phyloP scores from a whole-genome alignment of 2,329 filamentous ascomycete genomes.

The Ceratocystis albifundus region DNA sequence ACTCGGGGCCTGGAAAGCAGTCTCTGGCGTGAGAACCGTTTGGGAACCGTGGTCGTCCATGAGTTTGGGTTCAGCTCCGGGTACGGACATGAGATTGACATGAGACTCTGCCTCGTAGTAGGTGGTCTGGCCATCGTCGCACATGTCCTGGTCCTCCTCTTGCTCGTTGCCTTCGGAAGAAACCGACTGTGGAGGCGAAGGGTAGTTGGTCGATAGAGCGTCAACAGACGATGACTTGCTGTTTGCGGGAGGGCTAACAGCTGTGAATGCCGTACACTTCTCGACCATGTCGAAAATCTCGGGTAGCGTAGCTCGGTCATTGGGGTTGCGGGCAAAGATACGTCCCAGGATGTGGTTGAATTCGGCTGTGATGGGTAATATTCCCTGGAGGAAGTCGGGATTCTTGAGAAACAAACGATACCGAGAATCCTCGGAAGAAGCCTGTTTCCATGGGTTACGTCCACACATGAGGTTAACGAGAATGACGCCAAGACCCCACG shows the following conservation, averaged over 20 bases:
- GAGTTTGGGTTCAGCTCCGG: not conserved
- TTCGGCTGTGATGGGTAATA: slow-evolving; percentile 80
- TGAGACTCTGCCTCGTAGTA: not conserved
- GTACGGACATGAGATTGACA: not conserved
- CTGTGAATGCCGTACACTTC: slow-evolving; percentile 60
- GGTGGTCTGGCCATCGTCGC: not conserved
- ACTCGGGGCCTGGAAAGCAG: not conserved
- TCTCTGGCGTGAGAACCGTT: not conserved
- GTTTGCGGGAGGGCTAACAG: not conserved
- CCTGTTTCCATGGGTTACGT: slow-evolving; percentile 97
- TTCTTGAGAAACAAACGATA: slow-evolving; percentile 84
- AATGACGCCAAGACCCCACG: slow-evolving; percentile 97
- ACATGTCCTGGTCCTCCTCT: not conserved
- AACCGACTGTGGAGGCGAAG: slow-evolving; percentile 29
- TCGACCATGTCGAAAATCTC: slow-evolving; percentile 69
- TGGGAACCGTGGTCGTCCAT: too few relatives aligned
- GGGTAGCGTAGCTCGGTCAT: slow-evolving; percentile 66
- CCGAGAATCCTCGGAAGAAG: slow-evolving; percentile 83
- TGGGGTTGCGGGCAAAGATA: slow-evolving; percentile 79
- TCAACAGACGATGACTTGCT: not conserved
- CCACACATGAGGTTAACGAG: slow-evolving; percentile 95
- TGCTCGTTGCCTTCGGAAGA: not conserved
- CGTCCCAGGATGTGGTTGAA: slow-evolving; percentile 76
- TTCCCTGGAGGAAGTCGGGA: slow-evolving; percentile 78
- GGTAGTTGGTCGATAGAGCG: not conserved